Evolutionary conservation across 2,329 filamentous ascomycete species (phyloP).

Genomic region (Colletotrichum viniferum): DNA sequence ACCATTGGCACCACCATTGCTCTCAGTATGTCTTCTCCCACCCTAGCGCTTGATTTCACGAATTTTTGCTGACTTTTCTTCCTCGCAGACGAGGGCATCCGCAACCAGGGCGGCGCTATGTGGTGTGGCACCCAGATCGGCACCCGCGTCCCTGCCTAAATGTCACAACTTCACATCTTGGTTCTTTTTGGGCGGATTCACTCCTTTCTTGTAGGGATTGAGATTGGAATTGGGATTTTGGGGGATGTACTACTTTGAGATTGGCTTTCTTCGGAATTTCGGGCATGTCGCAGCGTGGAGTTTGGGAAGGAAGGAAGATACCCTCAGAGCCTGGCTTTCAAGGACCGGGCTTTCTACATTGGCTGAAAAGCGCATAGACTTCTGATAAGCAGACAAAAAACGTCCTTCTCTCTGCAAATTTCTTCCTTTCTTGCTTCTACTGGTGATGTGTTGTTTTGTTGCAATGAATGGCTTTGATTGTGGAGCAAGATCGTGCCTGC

Average conservation of each 20-base stretch:
- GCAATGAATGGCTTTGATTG: not conserved
- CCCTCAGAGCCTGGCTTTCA: not conserved
- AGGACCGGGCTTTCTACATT: not conserved
- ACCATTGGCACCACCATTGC: not conserved
- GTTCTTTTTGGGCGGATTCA: not conserved
- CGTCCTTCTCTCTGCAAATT: not conserved
- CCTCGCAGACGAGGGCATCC: not conserved
- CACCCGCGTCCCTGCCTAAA: not conserved
- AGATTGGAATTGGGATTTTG: not conserved
- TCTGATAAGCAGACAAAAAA: not conserved
- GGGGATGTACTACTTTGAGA: not conserved
- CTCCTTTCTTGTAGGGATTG: not conserved
- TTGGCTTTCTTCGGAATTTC: not conserved
- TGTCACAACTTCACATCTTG: not conserved
- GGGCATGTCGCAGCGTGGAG: not conserved
- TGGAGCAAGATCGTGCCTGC: not conserved
- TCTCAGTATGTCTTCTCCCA: not conserved
- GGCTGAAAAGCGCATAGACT: not conserved
- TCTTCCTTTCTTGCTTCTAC: not conserved
- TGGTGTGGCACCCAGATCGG: constrained; percentile 16
- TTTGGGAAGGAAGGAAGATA: not conserved
- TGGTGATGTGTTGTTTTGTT: not conserved
- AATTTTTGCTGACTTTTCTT: not conserved
- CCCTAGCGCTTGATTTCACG: not conserved
- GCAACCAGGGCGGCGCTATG: constrained; percentile 9